These are phyloP conservation scores for Candida mattraensis DNA, from an alignment of 805 yeast species.

Conservation along the genomic window DNA sequence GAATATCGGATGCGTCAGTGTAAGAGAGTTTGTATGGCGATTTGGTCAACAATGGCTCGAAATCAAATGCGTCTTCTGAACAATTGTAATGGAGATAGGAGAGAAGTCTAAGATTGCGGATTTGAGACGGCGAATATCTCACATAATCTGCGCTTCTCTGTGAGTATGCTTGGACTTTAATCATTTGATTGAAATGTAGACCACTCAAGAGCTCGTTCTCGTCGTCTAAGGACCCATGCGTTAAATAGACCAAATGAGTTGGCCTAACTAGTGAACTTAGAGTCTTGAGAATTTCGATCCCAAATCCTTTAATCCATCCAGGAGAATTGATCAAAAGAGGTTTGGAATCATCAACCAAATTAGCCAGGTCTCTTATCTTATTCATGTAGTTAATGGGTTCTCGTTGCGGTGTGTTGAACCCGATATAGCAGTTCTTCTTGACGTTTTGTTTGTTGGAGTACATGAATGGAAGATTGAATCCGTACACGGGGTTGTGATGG, in stretches of 20 bases:
- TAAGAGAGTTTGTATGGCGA: constrained; percentile 44
- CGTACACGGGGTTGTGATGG: constrained; percentile 36
- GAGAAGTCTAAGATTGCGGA: constrained; percentile 51
- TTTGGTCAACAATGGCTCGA: constrained; percentile 39
- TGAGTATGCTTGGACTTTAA: constrained; percentile 37
- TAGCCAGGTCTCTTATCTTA: constrained; percentile 42
- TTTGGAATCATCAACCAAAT: constrained; percentile 31
- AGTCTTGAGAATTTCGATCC: constrained; percentile 59
- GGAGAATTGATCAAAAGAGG: constrained; percentile 71
- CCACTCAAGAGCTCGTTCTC: constrained; percentile 30
- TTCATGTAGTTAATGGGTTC: constrained; percentile 57
- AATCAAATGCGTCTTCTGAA: constrained; percentile 33
- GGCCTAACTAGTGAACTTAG: constrained; percentile 50
- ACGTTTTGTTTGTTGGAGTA: constrained; percentile 33
- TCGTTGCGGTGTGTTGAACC: constrained; percentile 67
- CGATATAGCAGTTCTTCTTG: constrained; percentile 44
- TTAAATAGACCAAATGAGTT: constrained; percentile 55
- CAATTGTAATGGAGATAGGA: constrained; percentile 51
- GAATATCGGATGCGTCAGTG: constrained; percentile 21
- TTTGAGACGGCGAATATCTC: constrained; percentile 49
- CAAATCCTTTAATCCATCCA: constrained; percentile 91
- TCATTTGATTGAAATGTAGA: constrained; percentile 24
- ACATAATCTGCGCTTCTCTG: constrained; percentile 23
- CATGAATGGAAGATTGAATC: constrained; percentile 37
- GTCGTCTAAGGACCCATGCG: constrained; percentile 38